Base-by-base conservation (phyloP, 2,329 filamentous ascomycete genomes). In the Epichloe brachyelytri region DNA sequence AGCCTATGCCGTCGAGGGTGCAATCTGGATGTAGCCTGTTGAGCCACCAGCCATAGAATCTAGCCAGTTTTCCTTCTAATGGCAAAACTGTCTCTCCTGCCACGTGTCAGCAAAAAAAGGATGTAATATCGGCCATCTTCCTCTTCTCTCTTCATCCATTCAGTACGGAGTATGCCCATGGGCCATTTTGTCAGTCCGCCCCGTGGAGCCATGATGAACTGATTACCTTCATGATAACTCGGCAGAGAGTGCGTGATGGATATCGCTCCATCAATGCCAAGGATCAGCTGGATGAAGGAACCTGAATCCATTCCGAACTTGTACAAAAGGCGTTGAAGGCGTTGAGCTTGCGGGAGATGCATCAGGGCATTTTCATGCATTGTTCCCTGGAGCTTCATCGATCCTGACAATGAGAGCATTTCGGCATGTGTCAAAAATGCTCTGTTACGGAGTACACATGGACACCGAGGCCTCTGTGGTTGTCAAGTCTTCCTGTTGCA, bases 361-460 rank as follows among this genome's bases (percentile, higher is more conserved):
- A 79, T 58, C 71, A 71, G 11, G 75, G 83, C 40, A 55, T 83
- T 0, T 81, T 86, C 50, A 74, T 84, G 0, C 75, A 81, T 54
- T 82, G 82, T 0, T 65, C 71, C 0, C 86, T 85, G 55, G 70
- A 74, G 47, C 62, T 84, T 84, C 1, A 17, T 75, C 0, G 66
- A 71, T 5, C 74, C 78, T 0, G 63, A 69, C 0, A 69, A 79
- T 4, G 74, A 79, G 30, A 65, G 73, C 26, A 65, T 79, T 0
- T 84, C 85, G 57, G 71, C 76, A 0, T 75, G 0, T 80, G 83
- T 75, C 2, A 77, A 71, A 44, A 61, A 33, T 48, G 20, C 36
- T 39, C 14, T 5, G 33, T 14, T 1, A 15, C 36, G 46, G 36
- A 48, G 36, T 38, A 38, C 6, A 22, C 22, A 26, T 7, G 22